Evolutionary conservation across 805 yeast genomes (phyloP), one percentile per base, ranked within the genome.

Genomic region (Starmerella apicola): DNA sequence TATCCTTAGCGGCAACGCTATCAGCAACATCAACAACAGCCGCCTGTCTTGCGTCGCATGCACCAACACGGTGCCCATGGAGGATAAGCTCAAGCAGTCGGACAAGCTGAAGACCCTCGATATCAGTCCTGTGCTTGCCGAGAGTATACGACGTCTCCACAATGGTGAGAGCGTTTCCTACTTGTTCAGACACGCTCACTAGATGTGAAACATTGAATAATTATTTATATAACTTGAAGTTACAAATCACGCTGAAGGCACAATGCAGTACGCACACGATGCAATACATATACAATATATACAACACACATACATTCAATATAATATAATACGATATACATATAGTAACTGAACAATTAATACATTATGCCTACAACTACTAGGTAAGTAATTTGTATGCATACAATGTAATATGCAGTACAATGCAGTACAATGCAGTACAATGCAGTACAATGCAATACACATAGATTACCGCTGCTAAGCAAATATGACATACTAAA

Each of bases 161-260:
- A 88, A 91, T 58, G 98, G 98, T 56, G 98, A 91, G 64, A 78
- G 88, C 59, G 85, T 86, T 30, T 81, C 94, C 2, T 88, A 84
- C 61, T 66, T 86, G 53, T 88, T 86, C 65, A 42, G 53, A 13
- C 54, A 52, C 22, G 53, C 42, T 3, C 47, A 49, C 7, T 49
- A 36, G 32, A 40, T 9, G n/a, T n/a, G n/a, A n/a, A n/a, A n/a
- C n/a, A n/a, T n/a, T n/a, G n/a, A n/a, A n/a, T n/a, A n/a, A n/a
- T n/a, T n/a, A n/a, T n/a, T n/a, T n/a, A n/a, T n/a, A n/a, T n/a
- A n/a, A n/a, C n/a, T n/a, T n/a, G n/a, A n/a, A n/a, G n/a, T n/a
- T n/a, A n/a, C n/a, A n/a, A n/a, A n/a, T n/a, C 32, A n/a, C 16
- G 10, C 16, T 13, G 17, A 13, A 7, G 16, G 16, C n/a, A 10